Base-by-base conservation (phyloP, 1,284 basidiomycete genomes). In the Inonotus obliquus region DNA sequence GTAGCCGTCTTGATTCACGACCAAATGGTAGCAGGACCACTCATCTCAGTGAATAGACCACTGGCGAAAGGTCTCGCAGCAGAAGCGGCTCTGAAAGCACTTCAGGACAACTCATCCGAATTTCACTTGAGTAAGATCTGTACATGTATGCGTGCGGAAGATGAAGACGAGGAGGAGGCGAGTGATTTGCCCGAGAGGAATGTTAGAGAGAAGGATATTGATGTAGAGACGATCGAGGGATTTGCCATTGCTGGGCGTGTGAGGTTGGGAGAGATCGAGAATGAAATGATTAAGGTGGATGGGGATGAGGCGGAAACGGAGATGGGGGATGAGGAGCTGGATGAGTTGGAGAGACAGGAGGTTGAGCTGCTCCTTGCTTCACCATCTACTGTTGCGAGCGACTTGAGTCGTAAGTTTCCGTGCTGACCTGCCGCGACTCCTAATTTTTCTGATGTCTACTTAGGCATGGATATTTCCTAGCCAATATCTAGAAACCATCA, bases 31-130 rank as follows among this genome's bases (percentile, higher is more conserved):
- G 80, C 77, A 1, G 85, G 85, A 0, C 87, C 88, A 2, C 75
- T 88, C 37, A 72, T 80, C 21, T 81, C 83, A 3, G 67, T 74
- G 4, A 87, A 81, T 63, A 71, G 78, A 29, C 76, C 78, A 4
- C 75, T 89, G 27, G 84, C 86, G 1, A 88, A 85, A 67, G 85
- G 84, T 27, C 77, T 85, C 48, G 87, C 82, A 2, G 80, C 87
- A 1, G 84, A 87, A 69, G 74, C 78, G 21, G 87, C 88, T 0
- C 73, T 81, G 32, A 69, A 72, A 19, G 71, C 82, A 35, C 75
- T 91, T 57, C 75, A 74, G 57, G 80, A 88, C 62, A 64, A 73
- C 2, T 68, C 67, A 14, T 79, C 77, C 25, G 76, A 79, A 1
- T 76, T 77, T 58, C 73, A 70, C 35, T 71, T 89, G 37, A 63